These are phyloP conservation scores for Coniella lustricola DNA, from an alignment of 2,329 filamentous ascomycete genomes.

Conservation along the genomic window DNA sequence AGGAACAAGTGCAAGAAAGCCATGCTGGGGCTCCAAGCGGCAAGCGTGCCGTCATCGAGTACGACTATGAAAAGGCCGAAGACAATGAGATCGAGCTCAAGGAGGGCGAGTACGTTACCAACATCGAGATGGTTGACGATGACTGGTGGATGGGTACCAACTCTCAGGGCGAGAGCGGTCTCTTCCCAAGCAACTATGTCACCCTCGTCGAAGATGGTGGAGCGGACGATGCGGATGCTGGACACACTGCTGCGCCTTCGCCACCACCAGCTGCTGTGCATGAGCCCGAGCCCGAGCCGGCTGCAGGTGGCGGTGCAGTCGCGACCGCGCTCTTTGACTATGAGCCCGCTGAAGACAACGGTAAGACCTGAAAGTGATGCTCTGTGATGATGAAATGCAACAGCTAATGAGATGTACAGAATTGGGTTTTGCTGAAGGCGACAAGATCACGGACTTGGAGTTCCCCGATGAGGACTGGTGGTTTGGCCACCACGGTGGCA, in stretches of 20 bases:
- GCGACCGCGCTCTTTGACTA: conserved; percentile 92
- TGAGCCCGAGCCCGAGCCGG: conserved; percentile 32
- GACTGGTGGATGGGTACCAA: conserved; percentile 99
- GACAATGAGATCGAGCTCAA: conserved; percentile 90
- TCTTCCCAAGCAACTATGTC: conserved; percentile 95
- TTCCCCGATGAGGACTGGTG: conserved; percentile 99
- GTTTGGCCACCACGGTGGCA: conserved; percentile 78
- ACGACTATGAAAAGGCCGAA: conserved; percentile 96
- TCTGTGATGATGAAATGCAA: neutral
- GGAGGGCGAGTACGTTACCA: conserved; percentile 80
- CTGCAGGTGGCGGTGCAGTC: conserved; percentile 45
- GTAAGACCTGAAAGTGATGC: conserved; percentile 31
- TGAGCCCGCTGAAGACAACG: conserved; percentile 92
- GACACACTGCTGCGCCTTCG: conserved; percentile 22
- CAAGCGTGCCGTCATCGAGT: conserved; percentile 72
- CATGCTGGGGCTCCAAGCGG: conserved; percentile 41
- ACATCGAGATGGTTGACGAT: conserved; percentile 95
- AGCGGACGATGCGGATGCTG: conserved; percentile 34
- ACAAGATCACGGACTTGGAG: conserved; percentile 74
- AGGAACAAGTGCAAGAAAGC: conserved; percentile 29
- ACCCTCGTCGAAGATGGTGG: conserved; percentile 64
- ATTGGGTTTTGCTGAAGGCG: conserved; percentile 81
- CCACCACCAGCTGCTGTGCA: conserved; percentile 30
- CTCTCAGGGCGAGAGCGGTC: conserved; percentile 69
- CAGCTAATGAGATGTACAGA: conserved; percentile 40